Base-by-base conservation (phyloP, 352 stramenopile species). In the Plasmopara halstedii region DNA sequence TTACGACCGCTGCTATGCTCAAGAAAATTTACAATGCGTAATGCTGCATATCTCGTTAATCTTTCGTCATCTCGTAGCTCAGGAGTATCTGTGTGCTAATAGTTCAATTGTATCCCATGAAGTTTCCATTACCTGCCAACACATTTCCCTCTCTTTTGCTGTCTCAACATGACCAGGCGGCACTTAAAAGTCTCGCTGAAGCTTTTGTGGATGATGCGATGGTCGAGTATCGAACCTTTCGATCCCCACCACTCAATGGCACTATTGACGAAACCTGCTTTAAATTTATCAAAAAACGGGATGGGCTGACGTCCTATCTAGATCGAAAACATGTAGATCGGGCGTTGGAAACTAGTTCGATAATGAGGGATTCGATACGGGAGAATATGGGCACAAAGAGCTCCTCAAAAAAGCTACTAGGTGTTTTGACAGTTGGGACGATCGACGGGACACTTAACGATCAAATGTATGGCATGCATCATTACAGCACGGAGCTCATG, bases 251-350 rank as follows among this genome's bases (percentile, higher is more conserved):
- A 3, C 43, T 67, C 29, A 32, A 66, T 15, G 55, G 61, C 18
- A 35, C 58, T 3, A 48, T 86, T n/a, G 67, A 82, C 38, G 40
- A 56, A 8, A 36, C 14, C n/a, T 64, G 61, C n/a, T 86, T 69
- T 69, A 78, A 82, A 43, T 56, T 70, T 44, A 47, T 83, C 38
- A 70, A 65, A 47, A 67, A 77, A 37, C 58, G 58, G 4, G 42
- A 51, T 25, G 47, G 42, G 0, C 37, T 65, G 38, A 43, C 40
- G 2, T 65, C 56, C 0, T 70, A 70, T 41, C 48, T 54, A 32
- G 60, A 70, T 25, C 51, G 60, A 45, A 35, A 17, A 13, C 31
- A 17, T 14, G 1, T 35, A 13, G 13, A 35, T 17, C 31, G 31
- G 15, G 32, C 42, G 20, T 23, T 70, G 9, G 42, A 42, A 6